A percentile compares a stretch with the other conserved stretches of the same genome.
These are phyloP conservation scores for Serendipita sp. DNA, from an alignment of 768 basidiomycete species.

Conservation along the genomic window DNA sequence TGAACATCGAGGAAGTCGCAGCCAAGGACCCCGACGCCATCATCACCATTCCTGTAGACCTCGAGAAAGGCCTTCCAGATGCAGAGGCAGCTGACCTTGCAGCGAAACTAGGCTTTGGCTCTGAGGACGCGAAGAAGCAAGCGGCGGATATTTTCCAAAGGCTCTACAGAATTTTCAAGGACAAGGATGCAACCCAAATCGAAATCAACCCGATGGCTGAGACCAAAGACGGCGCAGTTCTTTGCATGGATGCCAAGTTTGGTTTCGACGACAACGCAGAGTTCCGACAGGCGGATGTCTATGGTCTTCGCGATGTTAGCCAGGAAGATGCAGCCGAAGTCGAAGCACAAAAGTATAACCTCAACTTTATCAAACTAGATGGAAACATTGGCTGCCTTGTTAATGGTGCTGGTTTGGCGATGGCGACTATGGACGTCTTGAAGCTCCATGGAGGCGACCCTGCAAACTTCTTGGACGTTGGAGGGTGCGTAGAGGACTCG, in stretches of 20 bases:
- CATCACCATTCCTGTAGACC: slow-evolving; percentile 85
- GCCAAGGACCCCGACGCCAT: slow-evolving; percentile 88
- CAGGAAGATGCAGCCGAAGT: slow-evolving; percentile 98
- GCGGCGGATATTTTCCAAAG: slow-evolving; percentile 90
- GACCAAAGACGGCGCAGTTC: slow-evolving; percentile 75
- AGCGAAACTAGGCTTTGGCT: slow-evolving; percentile 78
- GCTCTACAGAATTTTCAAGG: slow-evolving; percentile 92
- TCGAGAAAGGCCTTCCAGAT: slow-evolving; percentile 61
- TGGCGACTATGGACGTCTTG: slow-evolving; percentile 99
- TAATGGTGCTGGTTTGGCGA: slow-evolving; percentile 95
- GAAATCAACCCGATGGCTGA: slow-evolving; percentile 98
- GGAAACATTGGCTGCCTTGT: slow-evolving; percentile 94
- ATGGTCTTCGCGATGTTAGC: slow-evolving; percentile 72
- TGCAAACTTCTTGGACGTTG: slow-evolving; percentile 97
- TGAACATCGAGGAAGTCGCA: slow-evolving; percentile 99
- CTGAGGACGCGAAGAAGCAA: slow-evolving; percentile 49
- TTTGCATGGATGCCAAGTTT: slow-evolving; percentile 99
- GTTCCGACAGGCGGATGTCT: slow-evolving; percentile 88
- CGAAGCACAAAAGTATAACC: slow-evolving; percentile 85
- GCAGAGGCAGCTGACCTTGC: slow-evolving; percentile 60
- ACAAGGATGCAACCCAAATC: slow-evolving; percentile 97
- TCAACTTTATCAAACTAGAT: slow-evolving; percentile 99
- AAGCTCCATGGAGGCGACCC: slow-evolving; percentile 90
- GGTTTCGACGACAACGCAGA: slow-evolving; percentile 99
- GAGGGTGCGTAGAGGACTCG: slow-evolving; percentile 41